Conservation (phyloP, 768 basidiomycete species). For the Lactarius deliciosus region DNA sequence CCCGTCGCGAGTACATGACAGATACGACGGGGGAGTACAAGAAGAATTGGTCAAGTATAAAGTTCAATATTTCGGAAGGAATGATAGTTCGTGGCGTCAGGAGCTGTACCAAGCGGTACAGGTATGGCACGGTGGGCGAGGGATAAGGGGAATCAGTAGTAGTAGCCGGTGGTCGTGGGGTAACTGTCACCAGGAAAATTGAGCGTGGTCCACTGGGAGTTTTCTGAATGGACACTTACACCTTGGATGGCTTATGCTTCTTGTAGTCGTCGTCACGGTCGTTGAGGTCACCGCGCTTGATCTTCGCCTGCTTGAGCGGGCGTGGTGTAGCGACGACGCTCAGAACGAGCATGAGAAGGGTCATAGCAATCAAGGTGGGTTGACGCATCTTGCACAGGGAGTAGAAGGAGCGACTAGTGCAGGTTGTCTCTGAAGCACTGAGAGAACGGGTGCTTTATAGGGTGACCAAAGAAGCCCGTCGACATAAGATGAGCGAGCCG, state of each 20-base stretch:
- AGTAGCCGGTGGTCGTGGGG: not conserved
- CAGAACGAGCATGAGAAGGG: constrained; percentile 19
- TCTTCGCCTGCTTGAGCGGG: constrained; percentile 35
- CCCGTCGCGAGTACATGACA: not conserved
- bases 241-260: not conserved
- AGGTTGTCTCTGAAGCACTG: not conserved
- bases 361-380: constrained; percentile 6
- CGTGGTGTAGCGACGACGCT: constrained; percentile 19
- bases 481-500: not conserved
- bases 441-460: constrained; percentile 5
- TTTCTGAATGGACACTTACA: constrained; percentile 1
- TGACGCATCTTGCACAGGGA: constrained; percentile 6
- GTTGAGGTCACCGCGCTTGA: constrained; percentile 31
- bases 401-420: constrained; percentile 1
- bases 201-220: not conserved
- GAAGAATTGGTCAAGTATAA: not conserved
- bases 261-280: not conserved
- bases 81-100: not conserved
- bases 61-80: not conserved
- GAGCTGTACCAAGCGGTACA: not conserved
- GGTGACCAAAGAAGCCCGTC: not conserved
- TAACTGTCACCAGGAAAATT: not conserved
- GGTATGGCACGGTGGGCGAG: not conserved
- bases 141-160: not conserved
- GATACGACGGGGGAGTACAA: not conserved